Evolutionary conservation across 371 early-diverging fungal species (phyloP).

Genomic region (Mucor plumbeus): DNA sequence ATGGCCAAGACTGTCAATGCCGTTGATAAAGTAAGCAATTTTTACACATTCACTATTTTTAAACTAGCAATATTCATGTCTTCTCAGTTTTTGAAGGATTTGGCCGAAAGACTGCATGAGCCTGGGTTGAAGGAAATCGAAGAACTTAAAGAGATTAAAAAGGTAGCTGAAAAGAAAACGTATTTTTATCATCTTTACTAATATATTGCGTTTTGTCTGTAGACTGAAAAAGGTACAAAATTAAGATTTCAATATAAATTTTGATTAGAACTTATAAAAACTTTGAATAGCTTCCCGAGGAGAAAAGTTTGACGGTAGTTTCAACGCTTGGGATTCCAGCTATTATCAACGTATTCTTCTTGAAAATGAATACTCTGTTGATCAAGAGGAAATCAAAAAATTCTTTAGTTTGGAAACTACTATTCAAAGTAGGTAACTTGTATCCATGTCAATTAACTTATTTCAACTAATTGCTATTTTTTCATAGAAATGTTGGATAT

Average conservation of each 20-base stretch:
- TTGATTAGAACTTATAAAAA: neutral
- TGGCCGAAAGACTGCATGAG: conserved; percentile 60
- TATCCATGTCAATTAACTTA: neutral
- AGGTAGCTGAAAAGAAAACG: conserved; percentile 25
- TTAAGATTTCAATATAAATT: neutral
- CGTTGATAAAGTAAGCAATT: conserved; percentile 54
- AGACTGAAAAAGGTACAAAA: conserved; percentile 39
- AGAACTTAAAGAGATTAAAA: conserved; percentile 61
- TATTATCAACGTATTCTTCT: conserved; percentile 77
- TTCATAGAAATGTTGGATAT: conserved; percentile 70
- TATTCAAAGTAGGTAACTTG: conserved; percentile 39
- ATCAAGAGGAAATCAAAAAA: conserved; percentile 78
- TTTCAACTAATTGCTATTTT: neutral
- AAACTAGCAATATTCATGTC: neutral
- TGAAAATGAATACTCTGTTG: conserved; percentile 74
- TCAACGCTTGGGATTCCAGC: conserved; percentile 78
- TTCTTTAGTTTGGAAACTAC: conserved; percentile 73
- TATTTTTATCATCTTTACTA: neutral
- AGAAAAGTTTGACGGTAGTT: conserved; percentile 56
- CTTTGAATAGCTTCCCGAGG: conserved; percentile 35
- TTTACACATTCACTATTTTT: neutral
- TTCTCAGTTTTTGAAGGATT: conserved; percentile 67
- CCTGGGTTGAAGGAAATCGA: conserved; percentile 68
- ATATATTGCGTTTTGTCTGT: neutral
- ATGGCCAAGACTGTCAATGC: conserved; percentile 83